Base-by-base conservation (phyloP, 768 basidiomycete genomes). In the Boletus coccyginus region DNA sequence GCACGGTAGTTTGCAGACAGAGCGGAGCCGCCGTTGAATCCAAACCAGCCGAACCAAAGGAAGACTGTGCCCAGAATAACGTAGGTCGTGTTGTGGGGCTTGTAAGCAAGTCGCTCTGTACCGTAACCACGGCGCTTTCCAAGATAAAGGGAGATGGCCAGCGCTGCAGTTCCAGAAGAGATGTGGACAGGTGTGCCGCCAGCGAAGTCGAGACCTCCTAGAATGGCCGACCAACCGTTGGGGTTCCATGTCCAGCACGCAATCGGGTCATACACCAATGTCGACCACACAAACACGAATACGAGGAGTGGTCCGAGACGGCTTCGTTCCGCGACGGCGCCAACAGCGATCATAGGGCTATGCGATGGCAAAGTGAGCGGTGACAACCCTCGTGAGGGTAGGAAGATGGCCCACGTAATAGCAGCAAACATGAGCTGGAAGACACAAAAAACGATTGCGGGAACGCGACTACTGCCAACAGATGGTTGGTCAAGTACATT, bases 141-240 rank as follows among this genome's bases (percentile, higher is more conserved):
- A 36, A 99, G 87, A 70, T 88, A 97, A 64, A 94, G 74, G 27
- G 90, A 94, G 60, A 95, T 90, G 12, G 91, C 95, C 35, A 98
- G 81, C 2, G 92, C 96, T 1, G 93, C 94, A 1, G 86, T 86
- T 46, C 96, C 96, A 16, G 93, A 95, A 17, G 90, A 89, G 62
- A 99, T 98, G 69, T 99, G 95, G 58, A 99, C 94, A 21, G 96
- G 96, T 12, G 93, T 95, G 50, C 96, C 96, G 31, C 95, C 95
- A 10, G 95, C 95, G 58, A 96, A 95, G 69, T 94, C 92, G 52
- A 93, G 87, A 56, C 88, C 90, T 16, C 93, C 95, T 50, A 91
- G 77, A 35, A 83, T 68, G 73, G 78, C 86, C 0, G 89, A 87
- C 94, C 82, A 85, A 39, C 84, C 84, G 33, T 88, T 82, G 36